Conservation (phyloP, 1,284 basidiomycete species). For the Ceraceosorus bombacis region DNA sequence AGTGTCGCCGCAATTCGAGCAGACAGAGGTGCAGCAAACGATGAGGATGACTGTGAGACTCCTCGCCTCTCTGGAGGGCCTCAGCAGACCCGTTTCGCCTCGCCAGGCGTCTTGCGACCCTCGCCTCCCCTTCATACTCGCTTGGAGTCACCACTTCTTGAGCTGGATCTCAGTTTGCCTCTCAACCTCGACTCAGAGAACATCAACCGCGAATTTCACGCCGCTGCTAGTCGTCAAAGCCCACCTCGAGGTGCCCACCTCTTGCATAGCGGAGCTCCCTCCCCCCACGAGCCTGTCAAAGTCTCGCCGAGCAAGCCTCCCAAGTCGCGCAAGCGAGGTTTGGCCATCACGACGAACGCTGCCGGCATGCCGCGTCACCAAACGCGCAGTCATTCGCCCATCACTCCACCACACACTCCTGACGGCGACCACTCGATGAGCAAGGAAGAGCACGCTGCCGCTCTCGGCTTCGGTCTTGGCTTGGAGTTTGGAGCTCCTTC, state of each 20-base stretch:
- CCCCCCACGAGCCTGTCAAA: background rate
- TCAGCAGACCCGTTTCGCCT: background rate
- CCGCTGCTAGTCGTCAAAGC: background rate
- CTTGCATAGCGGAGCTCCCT: background rate
- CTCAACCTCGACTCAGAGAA: constrained; percentile 5
- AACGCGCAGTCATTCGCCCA: background rate
- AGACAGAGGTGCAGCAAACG: background rate
- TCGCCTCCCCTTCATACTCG: background rate
- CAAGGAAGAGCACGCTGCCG: background rate
- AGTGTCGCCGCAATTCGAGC: background rate
- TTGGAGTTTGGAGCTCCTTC: background rate
- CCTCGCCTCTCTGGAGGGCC: constrained; percentile 3
- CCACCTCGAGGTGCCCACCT: background rate
- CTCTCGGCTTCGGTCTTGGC: background rate
- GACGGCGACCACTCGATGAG: background rate
- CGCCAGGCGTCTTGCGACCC: background rate
- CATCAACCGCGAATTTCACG: background rate
- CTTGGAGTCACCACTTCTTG: constrained; percentile 9
- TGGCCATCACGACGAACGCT: background rate
- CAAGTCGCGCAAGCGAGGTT: background rate
- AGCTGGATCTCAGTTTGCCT: constrained; percentile 9
- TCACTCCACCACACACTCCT: background rate
- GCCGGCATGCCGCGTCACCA: background rate
- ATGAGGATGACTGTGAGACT: constrained; percentile 8
- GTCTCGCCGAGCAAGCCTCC: constrained; percentile 1